These are phyloP conservation scores for Lentinula lateritia DNA, from an alignment of 768 basidiomycete species.

Conservation along the genomic window DNA sequence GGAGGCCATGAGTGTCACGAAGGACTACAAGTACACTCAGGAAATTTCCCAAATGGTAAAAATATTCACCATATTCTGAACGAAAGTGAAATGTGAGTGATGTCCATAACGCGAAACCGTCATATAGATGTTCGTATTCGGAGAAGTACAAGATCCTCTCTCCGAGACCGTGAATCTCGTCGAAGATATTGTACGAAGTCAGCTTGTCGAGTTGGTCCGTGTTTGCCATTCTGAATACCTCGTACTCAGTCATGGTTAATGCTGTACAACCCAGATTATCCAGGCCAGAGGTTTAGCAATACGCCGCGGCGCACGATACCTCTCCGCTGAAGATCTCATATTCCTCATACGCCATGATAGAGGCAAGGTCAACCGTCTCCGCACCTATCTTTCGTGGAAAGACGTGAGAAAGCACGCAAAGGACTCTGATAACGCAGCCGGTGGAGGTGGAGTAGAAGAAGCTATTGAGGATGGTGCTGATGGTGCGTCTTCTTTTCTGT, in stretches of 20 bases:
- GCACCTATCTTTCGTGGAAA: slow-evolving; percentile 95
- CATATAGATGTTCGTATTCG: slow-evolving; percentile 91
- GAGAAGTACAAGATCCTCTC: slow-evolving; percentile 88
- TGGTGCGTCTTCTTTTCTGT: slow-evolving; percentile 34
- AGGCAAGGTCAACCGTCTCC: slow-evolving; percentile 87
- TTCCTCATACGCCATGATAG: slow-evolving; percentile 94
- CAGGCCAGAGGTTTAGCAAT: slow-evolving; percentile 84
- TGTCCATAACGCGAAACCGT: neutral
- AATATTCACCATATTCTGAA: slow-evolving; percentile 3
- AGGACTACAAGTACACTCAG: slow-evolving; percentile 84
- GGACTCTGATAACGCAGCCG: slow-evolving; percentile 79
- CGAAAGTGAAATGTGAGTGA: neutral
- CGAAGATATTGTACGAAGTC: slow-evolving; percentile 90
- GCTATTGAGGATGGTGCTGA: slow-evolving; percentile 79
- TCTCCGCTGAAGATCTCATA: slow-evolving; percentile 92
- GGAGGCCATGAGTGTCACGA: slow-evolving; percentile 15
- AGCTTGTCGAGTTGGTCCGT: slow-evolving; percentile 84
- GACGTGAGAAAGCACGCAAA: slow-evolving; percentile 95
- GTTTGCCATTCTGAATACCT: neutral
- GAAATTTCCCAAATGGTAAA: slow-evolving; percentile 93
- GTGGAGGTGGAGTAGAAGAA: slow-evolving; percentile 70
- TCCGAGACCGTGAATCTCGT: slow-evolving; percentile 86
- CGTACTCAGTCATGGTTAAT: neutral
- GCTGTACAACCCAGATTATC: slow-evolving; percentile 52
- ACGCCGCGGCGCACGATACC: slow-evolving; percentile 77